These are phyloP conservation scores for Fusarium mundagurra DNA, from an alignment of 2,329 filamentous ascomycete species.

Conservation along the genomic window DNA sequence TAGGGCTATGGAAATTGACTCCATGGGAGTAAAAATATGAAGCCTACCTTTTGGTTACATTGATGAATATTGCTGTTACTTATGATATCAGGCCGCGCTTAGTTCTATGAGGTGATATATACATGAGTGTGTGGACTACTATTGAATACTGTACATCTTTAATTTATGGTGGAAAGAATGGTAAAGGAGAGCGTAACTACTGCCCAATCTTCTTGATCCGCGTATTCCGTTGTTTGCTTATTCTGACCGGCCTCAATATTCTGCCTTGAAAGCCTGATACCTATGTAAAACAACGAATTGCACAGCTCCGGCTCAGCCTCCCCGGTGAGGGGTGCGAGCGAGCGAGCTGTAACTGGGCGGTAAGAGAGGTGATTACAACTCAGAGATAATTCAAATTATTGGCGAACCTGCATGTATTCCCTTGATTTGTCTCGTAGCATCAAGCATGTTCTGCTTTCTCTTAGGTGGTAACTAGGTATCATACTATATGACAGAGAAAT, in stretches of 20 bases:
- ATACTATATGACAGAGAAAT: neutral
- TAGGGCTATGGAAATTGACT: conserved; percentile 4
- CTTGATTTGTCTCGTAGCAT: neutral
- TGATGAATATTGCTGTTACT: neutral
- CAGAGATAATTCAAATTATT: neutral
- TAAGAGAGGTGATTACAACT: conserved; percentile 17
- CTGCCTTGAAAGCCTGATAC: conserved; percentile 20
- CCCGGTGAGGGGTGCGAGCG: conserved; percentile 33
- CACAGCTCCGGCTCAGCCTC: conserved; percentile 30
- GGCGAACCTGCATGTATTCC: neutral
- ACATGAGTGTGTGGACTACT: neutral
- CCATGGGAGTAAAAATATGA: conserved; percentile 2
- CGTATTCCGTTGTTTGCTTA: conserved; percentile 27
- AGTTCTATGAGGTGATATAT: neutral
- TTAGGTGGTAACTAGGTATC: neutral
- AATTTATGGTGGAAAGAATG: neutral
- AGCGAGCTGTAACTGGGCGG: conserved; percentile 27
- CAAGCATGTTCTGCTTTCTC: neutral
- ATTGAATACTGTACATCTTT: neutral
- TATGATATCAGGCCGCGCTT: neutral
- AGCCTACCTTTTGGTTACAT: neutral
- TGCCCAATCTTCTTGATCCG: conserved; percentile 20
- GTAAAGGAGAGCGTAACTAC: neutral
- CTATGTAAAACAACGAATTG: conserved; percentile 30
- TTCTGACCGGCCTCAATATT: conserved; percentile 16